Conservation (phyloP, 106 monocot species). For the Dendrobium huoshanense region DNA sequence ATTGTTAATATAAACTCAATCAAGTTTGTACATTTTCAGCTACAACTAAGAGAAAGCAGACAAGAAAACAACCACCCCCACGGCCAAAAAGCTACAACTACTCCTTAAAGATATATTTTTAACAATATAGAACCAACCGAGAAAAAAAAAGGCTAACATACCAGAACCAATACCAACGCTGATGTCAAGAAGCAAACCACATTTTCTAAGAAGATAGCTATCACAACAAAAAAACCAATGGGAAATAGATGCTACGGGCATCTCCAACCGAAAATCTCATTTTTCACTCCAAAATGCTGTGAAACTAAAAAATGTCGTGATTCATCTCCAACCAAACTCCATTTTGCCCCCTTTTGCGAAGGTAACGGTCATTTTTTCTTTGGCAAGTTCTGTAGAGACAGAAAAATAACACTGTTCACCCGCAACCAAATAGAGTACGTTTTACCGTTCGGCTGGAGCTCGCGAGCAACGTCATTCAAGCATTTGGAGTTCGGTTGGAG, state of each 20-base stretch:
- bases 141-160: not conserved
- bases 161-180: not conserved
- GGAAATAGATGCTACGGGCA: not conserved
- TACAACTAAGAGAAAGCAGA: not conserved
- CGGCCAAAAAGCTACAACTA: not conserved
- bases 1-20: not conserved
- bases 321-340: too few species aligned
- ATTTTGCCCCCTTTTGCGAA: too few species aligned
- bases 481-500: too few species aligned
- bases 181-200: not conserved
- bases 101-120: not conserved
- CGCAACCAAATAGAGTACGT: too few species aligned
- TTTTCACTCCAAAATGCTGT: too few species aligned
- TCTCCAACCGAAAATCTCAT: too few species aligned
- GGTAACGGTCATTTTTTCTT: too few species aligned
- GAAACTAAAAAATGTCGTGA: too few species aligned
- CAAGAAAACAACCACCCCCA: not conserved
- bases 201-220: not conserved
- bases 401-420: too few species aligned
- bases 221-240: not conserved
- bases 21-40: not conserved
- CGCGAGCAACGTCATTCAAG: too few species aligned
- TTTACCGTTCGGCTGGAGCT: too few species aligned
- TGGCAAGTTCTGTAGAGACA: too few species aligned
- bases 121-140: not conserved